Base-by-base conservation (phyloP, 1,139 yeast genomes). In the Hyphopichia fennica region DNA sequence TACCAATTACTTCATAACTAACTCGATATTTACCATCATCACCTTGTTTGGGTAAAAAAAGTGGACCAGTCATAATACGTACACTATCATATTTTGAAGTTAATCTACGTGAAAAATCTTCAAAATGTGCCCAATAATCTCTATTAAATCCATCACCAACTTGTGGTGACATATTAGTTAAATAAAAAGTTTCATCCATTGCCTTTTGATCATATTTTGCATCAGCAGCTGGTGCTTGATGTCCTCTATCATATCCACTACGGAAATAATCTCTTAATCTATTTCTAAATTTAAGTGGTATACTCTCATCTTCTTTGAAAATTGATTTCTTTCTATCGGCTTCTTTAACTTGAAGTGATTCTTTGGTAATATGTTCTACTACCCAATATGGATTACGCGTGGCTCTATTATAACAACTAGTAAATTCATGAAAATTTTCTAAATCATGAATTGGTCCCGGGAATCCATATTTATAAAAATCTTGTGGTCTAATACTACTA, bases 61-160 rank as follows among this genome's bases (percentile, higher is more conserved):
- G 70, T 1, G 99, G 98, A 3, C 99, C 99, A 0, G 98, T 93
- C 61, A 93, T 84, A 37, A 93, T 76, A 46, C 97, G 75, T 13
- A 95, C 96, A 40, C 82, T 75, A 43, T 77, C 78, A 62, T 87
- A 93, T 41, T 72, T 72, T 16, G 65, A 56, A 5, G 96, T 86
- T 50, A 93, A 72, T 42, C 88, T 73, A 46, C 99, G 76, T 41
- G 84, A 82, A 60, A 93, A 93, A 55, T 87, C 87, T 63, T 93
- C 99, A 47, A 95, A 81, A 63, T 90, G 96, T 1, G 97, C 96
- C 99, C 99, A 93, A 55, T 73, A 90, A 62, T 93, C 98, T 51
- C 99, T 76, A 65, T 93, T 93, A 70, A 93, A 93, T 0, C 99
- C 99, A 4, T 87, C 96, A 6, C 99, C 99, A 2, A 93, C 96